A percentile compares a stretch with the other conserved stretches of the same genome.
Evolutionary conservation across 1,284 basidiomycete genomes (phyloP).

Genomic region (Ganoderma sinense): DNA sequence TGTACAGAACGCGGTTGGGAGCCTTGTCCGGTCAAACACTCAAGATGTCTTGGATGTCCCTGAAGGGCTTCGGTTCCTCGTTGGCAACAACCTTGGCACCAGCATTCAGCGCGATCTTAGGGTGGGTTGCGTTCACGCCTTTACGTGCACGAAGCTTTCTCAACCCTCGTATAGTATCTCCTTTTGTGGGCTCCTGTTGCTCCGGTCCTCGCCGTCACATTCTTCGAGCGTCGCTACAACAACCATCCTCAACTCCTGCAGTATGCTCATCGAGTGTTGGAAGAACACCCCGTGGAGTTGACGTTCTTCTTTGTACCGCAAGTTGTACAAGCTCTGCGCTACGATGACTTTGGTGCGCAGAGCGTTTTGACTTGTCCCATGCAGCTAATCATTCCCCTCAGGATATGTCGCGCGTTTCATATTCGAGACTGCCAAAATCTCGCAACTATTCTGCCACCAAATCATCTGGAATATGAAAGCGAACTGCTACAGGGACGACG

Average conservation of each 20-base stretch:
- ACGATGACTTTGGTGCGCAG: conserved; percentile 81
- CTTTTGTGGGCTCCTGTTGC: conserved; percentile 91
- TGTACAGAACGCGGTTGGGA: conserved; percentile 75
- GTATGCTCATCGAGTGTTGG: conserved; percentile 96
- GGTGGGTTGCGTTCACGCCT: conserved; percentile 48
- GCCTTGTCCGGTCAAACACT: conserved; percentile 80
- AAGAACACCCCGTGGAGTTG: conserved; percentile 93
- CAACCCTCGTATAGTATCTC: conserved; percentile 64
- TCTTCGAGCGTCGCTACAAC: conserved; percentile 86
- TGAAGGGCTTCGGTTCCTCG: conserved; percentile 82
- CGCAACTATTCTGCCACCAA: conserved; percentile 98
- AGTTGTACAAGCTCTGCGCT: conserved; percentile 94
- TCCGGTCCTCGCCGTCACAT: conserved; percentile 86
- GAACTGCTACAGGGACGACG: conserved; percentile 95
- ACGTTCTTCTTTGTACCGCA: conserved; percentile 99
- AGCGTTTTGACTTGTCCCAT: too few species aligned
- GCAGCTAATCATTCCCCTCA: conserved; percentile 37
- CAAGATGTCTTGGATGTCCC: conserved; percentile 77
- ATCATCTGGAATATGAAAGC: conserved; percentile 99
- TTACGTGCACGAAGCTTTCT: not conserved
- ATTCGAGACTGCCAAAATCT: conserved; percentile 97
- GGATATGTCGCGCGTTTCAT: conserved; percentile 97
- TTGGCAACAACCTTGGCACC: conserved; percentile 76
- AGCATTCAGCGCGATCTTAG: conserved; percentile 73
- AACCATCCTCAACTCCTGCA: conserved; percentile 91